phyloP scores from a whole-genome alignment of 2,329 filamentous ascomycete species.

The Sporothrix euskadiensis region DNA sequence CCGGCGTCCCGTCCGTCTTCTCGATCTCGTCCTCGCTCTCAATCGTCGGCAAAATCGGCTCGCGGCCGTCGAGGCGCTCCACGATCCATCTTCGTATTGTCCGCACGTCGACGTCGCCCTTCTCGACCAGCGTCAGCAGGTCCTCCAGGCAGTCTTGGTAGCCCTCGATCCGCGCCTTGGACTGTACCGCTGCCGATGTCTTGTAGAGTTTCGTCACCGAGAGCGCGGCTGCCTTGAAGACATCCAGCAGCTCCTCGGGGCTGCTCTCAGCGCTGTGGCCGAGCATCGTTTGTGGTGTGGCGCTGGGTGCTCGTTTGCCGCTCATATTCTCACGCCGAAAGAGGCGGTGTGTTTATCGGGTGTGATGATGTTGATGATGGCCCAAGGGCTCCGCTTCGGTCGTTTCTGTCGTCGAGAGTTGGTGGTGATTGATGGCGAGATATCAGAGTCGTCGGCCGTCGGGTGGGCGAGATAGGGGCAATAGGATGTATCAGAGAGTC shows the following conservation, averaged over 20 bases:
- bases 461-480: neutral
- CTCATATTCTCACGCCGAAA: neutral
- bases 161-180: constrained; percentile 73
- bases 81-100: constrained; percentile 64
- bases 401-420: neutral
- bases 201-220: constrained; percentile 97
- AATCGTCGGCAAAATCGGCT: constrained; percentile 50
- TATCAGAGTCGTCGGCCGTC: neutral
- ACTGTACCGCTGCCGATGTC: constrained; percentile 75
- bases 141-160: constrained; percentile 96
- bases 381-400: neutral
- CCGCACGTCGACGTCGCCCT: constrained; percentile 74
- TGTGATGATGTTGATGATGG: neutral
- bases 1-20: constrained; percentile 63
- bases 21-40: constrained; percentile 63
- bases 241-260: constrained; percentile 72
- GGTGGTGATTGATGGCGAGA: neutral
- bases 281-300: constrained; percentile 10
- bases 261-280: constrained; percentile 24
- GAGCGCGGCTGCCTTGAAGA: constrained; percentile 88
- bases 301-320: neutral
- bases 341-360: neutral
- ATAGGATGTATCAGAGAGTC: neutral
- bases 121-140: constrained; percentile 80
- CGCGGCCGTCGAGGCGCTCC: constrained; percentile 66